phyloP scores from a whole-genome alignment of 1,139 yeast genomes.

The Suhomyces maxii region DNA sequence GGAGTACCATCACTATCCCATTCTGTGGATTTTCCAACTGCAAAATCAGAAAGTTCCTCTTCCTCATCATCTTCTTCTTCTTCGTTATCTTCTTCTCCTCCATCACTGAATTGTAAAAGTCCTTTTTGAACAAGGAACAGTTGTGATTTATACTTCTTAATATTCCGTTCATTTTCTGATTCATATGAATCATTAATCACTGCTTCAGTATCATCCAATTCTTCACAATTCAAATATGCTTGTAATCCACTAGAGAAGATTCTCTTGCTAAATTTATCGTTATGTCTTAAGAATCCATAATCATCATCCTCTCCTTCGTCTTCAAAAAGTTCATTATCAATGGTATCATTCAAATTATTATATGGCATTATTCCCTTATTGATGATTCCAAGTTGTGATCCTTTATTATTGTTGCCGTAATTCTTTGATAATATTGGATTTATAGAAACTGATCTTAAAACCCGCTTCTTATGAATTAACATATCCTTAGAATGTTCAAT shows the following conservation, averaged over 20 bases:
- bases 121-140: conserved; percentile 21
- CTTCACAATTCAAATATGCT: conserved; percentile 24
- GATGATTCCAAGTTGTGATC: conserved; percentile 16
- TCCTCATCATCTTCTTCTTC: conserved; percentile 15
- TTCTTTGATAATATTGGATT: conserved; percentile 40
- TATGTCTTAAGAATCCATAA: conserved; percentile 37
- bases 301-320: conserved; percentile 24
- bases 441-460: conserved; percentile 46
- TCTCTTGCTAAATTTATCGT: conserved; percentile 29
- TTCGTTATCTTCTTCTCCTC: conserved; percentile 15
- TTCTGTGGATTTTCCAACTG: conserved; percentile 6
- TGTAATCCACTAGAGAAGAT: conserved; percentile 33
- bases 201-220: conserved; percentile 21
- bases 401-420: conserved; percentile 12
- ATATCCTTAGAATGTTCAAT: conserved; percentile 45
- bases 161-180: conserved; percentile 12
- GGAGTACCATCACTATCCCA: conserved; percentile 13
- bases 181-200: conserved; percentile 14
- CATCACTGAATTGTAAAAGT: conserved; percentile 15
- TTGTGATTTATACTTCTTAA: conserved; percentile 42
- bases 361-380: conserved; percentile 22
- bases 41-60: conserved; percentile 9
- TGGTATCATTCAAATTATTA: conserved; percentile 11
- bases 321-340: conserved; percentile 11
- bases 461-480: conserved; percentile 46